A percentile compares a stretch with the other conserved stretches of the same genome.
phyloP scores from a whole-genome alignment of 164 flowering plant species.

The Magnolia officinalis region DNA sequence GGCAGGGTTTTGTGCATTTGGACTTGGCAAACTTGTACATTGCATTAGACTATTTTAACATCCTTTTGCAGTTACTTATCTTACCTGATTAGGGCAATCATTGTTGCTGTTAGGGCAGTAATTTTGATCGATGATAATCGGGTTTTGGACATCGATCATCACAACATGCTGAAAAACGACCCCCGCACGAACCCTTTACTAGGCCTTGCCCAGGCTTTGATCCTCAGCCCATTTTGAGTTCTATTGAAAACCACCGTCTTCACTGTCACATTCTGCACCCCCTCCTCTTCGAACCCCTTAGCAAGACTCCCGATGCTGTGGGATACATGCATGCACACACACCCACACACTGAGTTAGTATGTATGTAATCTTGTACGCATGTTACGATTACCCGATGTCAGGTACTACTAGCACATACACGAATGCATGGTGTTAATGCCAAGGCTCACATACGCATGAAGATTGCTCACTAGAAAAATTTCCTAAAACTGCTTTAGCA shows the following conservation, averaged over 20 bases:
- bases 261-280: constrained; percentile 68
- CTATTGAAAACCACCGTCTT: constrained; percentile 36
- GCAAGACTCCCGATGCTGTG: constrained; percentile 70
- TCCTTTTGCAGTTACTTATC: too few relatives aligned
- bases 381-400: not conserved
- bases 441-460: not conserved
- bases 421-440: not conserved
- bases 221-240: constrained; percentile 59
- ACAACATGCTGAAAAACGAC: constrained; percentile 38
- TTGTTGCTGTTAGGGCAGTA: constrained; percentile 45
- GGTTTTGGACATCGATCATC: constrained; percentile 52
- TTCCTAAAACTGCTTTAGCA: too few relatives aligned
- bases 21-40: too few relatives aligned
- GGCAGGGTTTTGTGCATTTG: too few relatives aligned
- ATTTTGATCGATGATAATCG: constrained; percentile 64
- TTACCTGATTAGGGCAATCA: constrained; percentile 52
- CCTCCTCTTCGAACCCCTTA: constrained; percentile 38
- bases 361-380: not conserved
- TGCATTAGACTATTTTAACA: too few relatives aligned
- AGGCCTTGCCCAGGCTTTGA: constrained; percentile 70
- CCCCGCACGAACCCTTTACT: constrained; percentile 52
- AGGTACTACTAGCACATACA: not conserved
- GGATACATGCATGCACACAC: constrained; percentile 4
- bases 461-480: not conserved
- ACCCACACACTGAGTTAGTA: not conserved